Percentiles rank a stretch among this genome's conserved stretches.
These are phyloP conservation scores for Beta macrorhiza DNA, from an alignment of 179 eudicot genomes.

Conservation along the genomic window DNA sequence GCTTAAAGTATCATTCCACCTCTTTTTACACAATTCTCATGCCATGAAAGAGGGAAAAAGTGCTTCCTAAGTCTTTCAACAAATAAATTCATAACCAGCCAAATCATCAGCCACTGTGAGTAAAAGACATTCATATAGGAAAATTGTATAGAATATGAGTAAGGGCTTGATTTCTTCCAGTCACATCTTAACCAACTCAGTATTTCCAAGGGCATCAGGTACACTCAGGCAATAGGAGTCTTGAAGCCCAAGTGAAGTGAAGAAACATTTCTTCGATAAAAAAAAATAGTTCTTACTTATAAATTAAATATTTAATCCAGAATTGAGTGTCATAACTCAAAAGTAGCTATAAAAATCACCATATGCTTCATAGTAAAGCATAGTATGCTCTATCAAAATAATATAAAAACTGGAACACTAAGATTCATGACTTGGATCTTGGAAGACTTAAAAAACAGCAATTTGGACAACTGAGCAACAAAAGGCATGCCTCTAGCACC, in stretches of 20 bases:
- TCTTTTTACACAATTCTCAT: background rate
- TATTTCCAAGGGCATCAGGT: background rate
- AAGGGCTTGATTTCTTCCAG: background rate
- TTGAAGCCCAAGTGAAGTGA: too few species aligned
- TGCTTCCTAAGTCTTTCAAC: background rate
- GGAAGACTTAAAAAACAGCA: background rate
- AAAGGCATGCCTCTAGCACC: background rate
- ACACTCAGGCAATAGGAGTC: background rate
- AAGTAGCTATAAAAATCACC: background rate
- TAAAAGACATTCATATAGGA: background rate
- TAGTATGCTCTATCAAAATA: too few species aligned
- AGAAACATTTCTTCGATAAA: background rate
- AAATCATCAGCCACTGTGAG: too few species aligned
- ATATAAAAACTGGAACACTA: background rate
- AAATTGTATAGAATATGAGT: background rate
- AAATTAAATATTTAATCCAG: background rate
- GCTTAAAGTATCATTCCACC: background rate
- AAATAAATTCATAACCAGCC: background rate
- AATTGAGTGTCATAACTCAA: too few species aligned
- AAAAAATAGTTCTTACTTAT: too few species aligned
- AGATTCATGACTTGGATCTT: background rate
- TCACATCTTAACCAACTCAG: background rate
- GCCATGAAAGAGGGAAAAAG: background rate
- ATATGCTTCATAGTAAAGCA: background rate
- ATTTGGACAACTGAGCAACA: background rate